Conservation (phyloP, 2,329 filamentous ascomycete species). For the Verticillium dahliae region DNA sequence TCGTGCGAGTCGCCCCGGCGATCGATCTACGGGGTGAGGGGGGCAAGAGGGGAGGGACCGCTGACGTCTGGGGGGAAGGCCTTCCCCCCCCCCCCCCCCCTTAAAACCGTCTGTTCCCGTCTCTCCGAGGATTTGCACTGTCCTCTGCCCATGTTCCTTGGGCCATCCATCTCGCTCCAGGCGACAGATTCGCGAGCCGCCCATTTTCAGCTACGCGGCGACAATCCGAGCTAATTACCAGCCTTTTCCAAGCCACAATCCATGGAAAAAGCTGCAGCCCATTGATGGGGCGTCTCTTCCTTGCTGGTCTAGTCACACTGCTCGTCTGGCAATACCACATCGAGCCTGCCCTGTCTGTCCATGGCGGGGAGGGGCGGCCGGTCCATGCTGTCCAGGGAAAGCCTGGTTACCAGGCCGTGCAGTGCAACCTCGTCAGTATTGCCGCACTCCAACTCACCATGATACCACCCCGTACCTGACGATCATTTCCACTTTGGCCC, state of each 20-base stretch:
- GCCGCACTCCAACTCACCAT: neutral
- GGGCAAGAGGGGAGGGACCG: neutral
- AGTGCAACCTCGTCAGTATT: neutral
- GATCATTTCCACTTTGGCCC: neutral
- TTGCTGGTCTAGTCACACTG: neutral
- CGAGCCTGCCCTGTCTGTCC: neutral
- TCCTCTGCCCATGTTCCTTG: neutral
- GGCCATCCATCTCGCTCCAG: neutral
- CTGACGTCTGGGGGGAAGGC: neutral
- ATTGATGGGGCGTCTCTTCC: neutral
- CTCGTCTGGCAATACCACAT: neutral
- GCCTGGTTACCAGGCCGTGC: neutral
- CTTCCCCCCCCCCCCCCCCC: neutral
- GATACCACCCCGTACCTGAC: neutral
- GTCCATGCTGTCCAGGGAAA: neutral
- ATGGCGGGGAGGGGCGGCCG: neutral
- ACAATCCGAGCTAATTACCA: neutral
- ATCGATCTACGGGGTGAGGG: neutral
- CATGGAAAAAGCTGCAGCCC: neutral
- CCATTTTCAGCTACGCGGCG: neutral
- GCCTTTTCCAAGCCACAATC: neutral
- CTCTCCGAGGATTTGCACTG: neutral
- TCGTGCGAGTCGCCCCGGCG: constrained; percentile 1
- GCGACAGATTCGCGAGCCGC: neutral
- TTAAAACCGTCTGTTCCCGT: neutral